A percentile compares a stretch with the other conserved stretches of the same genome.
These are phyloP conservation scores for Casaregolazyma lundiana DNA, from an alignment of 1,139 yeast species.

Conservation along the genomic window DNA sequence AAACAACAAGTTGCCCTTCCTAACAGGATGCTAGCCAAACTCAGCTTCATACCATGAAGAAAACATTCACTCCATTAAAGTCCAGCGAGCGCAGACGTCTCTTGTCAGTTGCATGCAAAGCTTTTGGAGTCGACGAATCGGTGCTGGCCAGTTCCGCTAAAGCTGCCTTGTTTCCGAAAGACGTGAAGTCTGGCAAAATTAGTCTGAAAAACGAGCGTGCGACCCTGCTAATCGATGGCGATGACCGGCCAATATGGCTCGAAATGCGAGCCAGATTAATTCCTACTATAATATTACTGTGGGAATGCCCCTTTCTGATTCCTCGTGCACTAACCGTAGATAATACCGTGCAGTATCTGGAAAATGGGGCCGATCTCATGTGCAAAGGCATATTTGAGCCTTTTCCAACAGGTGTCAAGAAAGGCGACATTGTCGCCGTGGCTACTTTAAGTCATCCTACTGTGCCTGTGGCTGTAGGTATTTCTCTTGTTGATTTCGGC, in stretches of 20 bases:
- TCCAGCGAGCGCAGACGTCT: slow-evolving; percentile 73
- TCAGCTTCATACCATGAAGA: background rate
- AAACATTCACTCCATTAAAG: slow-evolving; percentile 60
- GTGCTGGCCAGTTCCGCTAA: slow-evolving; percentile 46
- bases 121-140: slow-evolving; percentile 44
- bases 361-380: slow-evolving; percentile 87
- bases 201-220: slow-evolving; percentile 55
- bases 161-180: slow-evolving; percentile 51
- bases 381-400: slow-evolving; percentile 79
- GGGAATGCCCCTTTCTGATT: slow-evolving; percentile 62
- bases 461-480: slow-evolving; percentile 73
- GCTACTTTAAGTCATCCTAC: slow-evolving; percentile 57
- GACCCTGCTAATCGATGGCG: slow-evolving; percentile 57
- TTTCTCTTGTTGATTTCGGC: slow-evolving; percentile 49
- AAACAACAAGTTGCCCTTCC: no score
- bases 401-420: slow-evolving; percentile 46
- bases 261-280: slow-evolving; percentile 47
- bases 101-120: slow-evolving; percentile 44
- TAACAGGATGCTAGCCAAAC: no score
- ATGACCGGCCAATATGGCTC: slow-evolving; percentile 71
- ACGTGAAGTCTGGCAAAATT: slow-evolving; percentile 63
- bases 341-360: slow-evolving; percentile 59
- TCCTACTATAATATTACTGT: slow-evolving; percentile 70
- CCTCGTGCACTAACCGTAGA: slow-evolving; percentile 71
- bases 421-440: slow-evolving; percentile 66